Evolutionary conservation across 257 asterid species (phyloP).

Genomic region (Nyctanthes arbortristis): DNA sequence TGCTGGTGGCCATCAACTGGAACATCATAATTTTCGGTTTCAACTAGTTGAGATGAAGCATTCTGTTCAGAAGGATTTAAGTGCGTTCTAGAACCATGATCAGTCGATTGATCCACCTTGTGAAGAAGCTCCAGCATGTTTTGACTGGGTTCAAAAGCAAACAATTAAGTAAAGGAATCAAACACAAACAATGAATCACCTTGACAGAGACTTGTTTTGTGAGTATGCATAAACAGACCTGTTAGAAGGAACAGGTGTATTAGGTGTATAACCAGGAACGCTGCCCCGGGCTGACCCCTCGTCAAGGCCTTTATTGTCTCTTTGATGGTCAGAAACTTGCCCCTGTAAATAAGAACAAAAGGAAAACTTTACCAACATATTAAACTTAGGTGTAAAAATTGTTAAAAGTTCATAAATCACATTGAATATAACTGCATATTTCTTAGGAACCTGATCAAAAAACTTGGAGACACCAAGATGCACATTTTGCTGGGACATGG

Average conservation of each 20-base stretch:
- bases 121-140: slow-evolving; percentile 94
- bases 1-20: slow-evolving; percentile 48
- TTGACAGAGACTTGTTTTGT: slow-evolving; percentile 42
- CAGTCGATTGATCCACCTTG: slow-evolving; percentile 80
- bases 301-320: slow-evolving; percentile 40
- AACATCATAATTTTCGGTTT: slow-evolving; percentile 52
- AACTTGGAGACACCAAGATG: slow-evolving; percentile 54
- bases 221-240: slow-evolving; percentile 42
- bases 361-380: slow-evolving; percentile 7
- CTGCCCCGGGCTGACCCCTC: slow-evolving; percentile 43
- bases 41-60: slow-evolving; percentile 50
- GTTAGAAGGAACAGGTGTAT: slow-evolving; percentile 38
- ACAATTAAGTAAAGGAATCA: slow-evolving; percentile 12
- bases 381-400: slow-evolving; percentile 13
- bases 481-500: slow-evolving; percentile 40
- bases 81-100: slow-evolving; percentile 42
- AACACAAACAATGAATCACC: slow-evolving; percentile 42
- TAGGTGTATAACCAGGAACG: slow-evolving; percentile 41
- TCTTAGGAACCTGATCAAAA: slow-evolving; percentile 49
- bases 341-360: slow-evolving; percentile 46
- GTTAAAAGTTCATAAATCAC: slow-evolving; percentile 30
- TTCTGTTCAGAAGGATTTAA: slow-evolving; percentile 41
- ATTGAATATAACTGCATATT: slow-evolving; percentile 43
- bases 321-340: slow-evolving; percentile 48
- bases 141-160: slow-evolving; percentile 50